Base-by-base conservation (phyloP, 73 alveolate genomes). In the Halteria grandinella region DNA sequence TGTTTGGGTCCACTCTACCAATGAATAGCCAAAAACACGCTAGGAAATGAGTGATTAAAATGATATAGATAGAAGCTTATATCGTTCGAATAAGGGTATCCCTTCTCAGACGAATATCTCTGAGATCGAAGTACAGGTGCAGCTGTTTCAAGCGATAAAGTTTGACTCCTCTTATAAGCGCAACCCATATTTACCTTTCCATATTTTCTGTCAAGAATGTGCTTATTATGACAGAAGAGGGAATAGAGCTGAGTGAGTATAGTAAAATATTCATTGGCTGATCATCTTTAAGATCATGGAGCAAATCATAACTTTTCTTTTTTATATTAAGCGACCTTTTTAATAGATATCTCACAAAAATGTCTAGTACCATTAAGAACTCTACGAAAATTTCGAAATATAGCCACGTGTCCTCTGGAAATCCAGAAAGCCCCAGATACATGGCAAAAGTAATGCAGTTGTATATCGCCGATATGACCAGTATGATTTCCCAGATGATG, bases 381-480 rank as follows among this genome's bases (percentile, higher is more conserved):
- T 87, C 95, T 1, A 45, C 37, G 20, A 54, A 25, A 27, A 87
- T 15, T 49, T 87, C 91, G 18, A 81, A 12, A 12, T 40, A 28
- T 0, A 87, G 83, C 88, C 88, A 81, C 12, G 20, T 7, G 0
- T 48, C 80, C 15, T 14, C 11, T 6, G 95, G 95, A 48, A 87
- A 87, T 21, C 88, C 91, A 18, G 85, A 31, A 20, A 81, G 21
- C 8, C 91, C 95, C 10, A 81, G 37, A 44, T 24, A 87, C n/a
- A n/a, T n/a, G n/a, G n/a, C n/a, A n/a, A n/a, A n/a, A n/a, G n/a
- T n/a, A n/a, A n/a, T n/a, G n/a, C n/a, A n/a, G n/a, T n/a, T n/a
- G n/a, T n/a, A n/a, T n/a, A n/a, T n/a, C n/a, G n/a, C n/a, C n/a
- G n/a, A n/a, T n/a, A n/a, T n/a, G n/a, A n/a, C n/a, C n/a, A n/a